phyloP scores from a whole-genome alignment of 345 rosid species.

The Limnanthes douglasii region DNA sequence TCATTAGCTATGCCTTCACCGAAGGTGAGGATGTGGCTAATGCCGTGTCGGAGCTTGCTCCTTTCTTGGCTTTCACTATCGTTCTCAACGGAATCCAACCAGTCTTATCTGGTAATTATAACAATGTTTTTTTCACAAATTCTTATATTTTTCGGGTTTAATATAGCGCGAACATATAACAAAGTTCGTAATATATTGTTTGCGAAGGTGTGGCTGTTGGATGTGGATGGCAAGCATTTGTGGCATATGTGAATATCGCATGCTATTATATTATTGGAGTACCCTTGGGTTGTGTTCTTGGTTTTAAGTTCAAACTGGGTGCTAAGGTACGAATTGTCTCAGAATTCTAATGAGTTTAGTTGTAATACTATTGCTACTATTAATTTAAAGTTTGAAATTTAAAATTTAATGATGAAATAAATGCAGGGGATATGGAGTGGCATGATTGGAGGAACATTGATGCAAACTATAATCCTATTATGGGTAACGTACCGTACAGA shows the following conservation, averaged over 20 bases:
- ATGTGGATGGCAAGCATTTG: constrained; percentile 82
- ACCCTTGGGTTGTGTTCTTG: constrained; percentile 51
- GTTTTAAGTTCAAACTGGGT: constrained; percentile 39
- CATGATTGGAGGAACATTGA: constrained; percentile 49
- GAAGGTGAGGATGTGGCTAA: constrained; percentile 28
- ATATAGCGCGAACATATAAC: neutral
- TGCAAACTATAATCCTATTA: constrained; percentile 38
- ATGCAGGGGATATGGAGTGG: constrained; percentile 69
- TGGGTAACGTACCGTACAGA: constrained; percentile 35
- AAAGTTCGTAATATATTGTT: neutral
- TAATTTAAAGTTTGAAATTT: neutral
- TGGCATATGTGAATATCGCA: constrained; percentile 67
- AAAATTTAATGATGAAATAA: constrained; percentile 3
- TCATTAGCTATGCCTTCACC: constrained; percentile 38
- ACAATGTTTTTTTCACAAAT: neutral
- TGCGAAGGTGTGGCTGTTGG: constrained; percentile 62
- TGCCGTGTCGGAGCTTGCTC: constrained; percentile 43
- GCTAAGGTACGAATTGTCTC: constrained; percentile 27
- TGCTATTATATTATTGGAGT: constrained; percentile 57
- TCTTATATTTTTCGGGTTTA: neutral
- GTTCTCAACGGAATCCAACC: constrained; percentile 58
- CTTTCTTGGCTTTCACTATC: constrained; percentile 32
- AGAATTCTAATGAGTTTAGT: neutral
- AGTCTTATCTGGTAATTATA: constrained; percentile 32
- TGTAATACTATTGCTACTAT: neutral